A percentile compares a stretch with the other conserved stretches of the same genome.
phyloP scores from a whole-genome alignment of 345 rosid species.

The Sonneratia alba region DNA sequence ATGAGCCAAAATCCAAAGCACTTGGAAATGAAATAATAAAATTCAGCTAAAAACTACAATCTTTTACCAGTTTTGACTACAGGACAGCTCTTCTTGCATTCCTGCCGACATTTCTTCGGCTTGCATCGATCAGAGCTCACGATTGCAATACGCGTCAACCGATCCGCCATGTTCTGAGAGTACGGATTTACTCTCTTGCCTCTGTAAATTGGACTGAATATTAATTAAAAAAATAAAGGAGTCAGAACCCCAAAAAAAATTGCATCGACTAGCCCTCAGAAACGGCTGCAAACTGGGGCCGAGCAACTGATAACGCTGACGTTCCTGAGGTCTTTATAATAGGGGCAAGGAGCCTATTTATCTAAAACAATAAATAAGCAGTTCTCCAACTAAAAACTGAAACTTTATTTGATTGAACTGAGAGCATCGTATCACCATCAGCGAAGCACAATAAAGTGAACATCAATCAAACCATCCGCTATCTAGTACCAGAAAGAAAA shows the following conservation, averaged over 20 bases:
- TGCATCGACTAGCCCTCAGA: neutral
- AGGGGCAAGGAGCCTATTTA: neutral
- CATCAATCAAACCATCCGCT: no score
- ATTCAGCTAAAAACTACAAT: neutral
- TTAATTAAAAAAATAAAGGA: neutral
- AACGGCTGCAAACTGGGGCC: neutral
- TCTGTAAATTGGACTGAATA: neutral
- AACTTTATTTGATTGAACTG: no score
- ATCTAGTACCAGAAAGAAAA: no score
- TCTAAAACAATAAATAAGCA: neutral
- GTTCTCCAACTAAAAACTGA: neutral
- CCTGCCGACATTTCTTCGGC: slow-evolving; percentile 98
- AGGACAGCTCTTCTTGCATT: slow-evolving; percentile 98
- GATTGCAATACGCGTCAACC: slow-evolving; percentile 89
- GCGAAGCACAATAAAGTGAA: no score
- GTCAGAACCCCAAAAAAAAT: neutral
- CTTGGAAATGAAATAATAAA: no score
- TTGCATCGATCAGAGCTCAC: slow-evolving; percentile 87
- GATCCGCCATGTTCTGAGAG: slow-evolving; percentile 51
- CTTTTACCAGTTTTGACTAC: slow-evolving; percentile 88
- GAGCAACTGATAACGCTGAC: neutral
- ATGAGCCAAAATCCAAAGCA: neutral
- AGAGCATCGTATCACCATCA: no score
- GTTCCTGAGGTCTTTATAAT: neutral
- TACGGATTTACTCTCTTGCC: neutral